Conservation (phyloP, 2,329 filamentous ascomycete genomes). For the Epichloe bromicola region DNA sequence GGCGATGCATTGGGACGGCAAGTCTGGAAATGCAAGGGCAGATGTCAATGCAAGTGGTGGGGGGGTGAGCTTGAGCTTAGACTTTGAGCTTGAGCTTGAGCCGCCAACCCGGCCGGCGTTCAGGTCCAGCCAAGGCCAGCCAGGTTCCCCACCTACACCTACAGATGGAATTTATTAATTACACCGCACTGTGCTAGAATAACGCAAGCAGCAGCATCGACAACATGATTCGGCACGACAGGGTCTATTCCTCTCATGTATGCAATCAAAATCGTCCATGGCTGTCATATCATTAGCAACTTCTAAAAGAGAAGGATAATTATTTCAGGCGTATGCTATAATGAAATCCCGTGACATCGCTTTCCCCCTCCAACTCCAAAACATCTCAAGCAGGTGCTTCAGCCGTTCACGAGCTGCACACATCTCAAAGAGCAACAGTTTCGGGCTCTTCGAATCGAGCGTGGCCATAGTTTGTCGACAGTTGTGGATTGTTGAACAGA, state of each 20-base stretch:
- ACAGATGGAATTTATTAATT: no score
- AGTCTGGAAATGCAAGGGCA: no score
- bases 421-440: neutral
- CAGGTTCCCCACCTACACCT: neutral
- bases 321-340: neutral
- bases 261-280: neutral
- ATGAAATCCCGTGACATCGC: neutral
- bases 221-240: no score
- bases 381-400: neutral
- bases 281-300: neutral
- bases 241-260: no score
- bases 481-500: conserved; percentile 40
- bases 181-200: no score
- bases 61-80: neutral
- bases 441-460: conserved; percentile 28
- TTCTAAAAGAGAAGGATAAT: neutral
- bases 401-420: neutral
- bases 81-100: no score
- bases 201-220: no score
- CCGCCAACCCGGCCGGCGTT: neutral
- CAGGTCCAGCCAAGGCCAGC: neutral
- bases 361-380: neutral
- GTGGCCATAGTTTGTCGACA: conserved; percentile 22
- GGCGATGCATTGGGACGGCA: conserved; percentile 3
- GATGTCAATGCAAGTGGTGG: no score